Percentiles rank a stretch among this genome's conserved stretches.
Conservation (phyloP, 2,329 filamentous ascomycete species). For the Onygenales sp. region DNA sequence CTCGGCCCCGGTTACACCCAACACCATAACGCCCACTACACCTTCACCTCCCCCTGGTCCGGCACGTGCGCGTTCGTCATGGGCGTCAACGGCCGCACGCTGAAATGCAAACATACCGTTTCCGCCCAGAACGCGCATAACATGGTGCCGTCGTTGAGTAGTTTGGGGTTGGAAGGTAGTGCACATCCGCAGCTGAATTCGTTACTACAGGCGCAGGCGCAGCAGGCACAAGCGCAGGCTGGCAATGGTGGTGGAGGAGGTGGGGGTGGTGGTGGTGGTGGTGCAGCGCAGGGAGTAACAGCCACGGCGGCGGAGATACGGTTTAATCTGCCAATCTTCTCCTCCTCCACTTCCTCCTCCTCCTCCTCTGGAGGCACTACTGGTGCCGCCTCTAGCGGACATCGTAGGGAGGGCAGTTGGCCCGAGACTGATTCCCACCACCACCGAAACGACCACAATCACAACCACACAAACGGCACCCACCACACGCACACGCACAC, state of each 20-base stretch:
- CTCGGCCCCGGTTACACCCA: not conserved
- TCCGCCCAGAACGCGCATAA: not conserved
- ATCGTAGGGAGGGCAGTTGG: too few relatives aligned
- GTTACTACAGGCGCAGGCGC: too few relatives aligned
- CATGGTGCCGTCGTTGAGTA: too few relatives aligned
- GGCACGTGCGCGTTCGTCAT: slow-evolving; percentile 79
- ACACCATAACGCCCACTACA: slow-evolving; percentile 43
- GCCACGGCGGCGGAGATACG: slow-evolving; percentile 69
- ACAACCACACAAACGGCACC: slow-evolving; percentile 1
- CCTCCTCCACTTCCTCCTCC: slow-evolving; percentile 11
- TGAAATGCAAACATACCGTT: slow-evolving; percentile 62
- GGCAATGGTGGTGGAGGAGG: too few relatives aligned
- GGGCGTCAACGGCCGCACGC: slow-evolving; percentile 61
- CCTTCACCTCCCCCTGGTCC: slow-evolving; percentile 79
- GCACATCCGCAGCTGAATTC: too few relatives aligned
- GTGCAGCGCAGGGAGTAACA: slow-evolving; percentile 19
- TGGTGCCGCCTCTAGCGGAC: slow-evolving; percentile 14
- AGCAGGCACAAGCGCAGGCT: too few relatives aligned
- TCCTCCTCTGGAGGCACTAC: slow-evolving; percentile 7
- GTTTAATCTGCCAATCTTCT: slow-evolving; percentile 68
- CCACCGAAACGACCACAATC: too few relatives aligned
- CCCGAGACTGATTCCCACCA: too few relatives aligned
- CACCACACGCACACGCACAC: slow-evolving; percentile 1
- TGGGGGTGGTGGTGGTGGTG: too few relatives aligned
- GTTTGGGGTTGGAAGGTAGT: too few relatives aligned